Base-by-base conservation (phyloP, 2,329 filamentous ascomycete species). In the Uncinocarpus reesii region DNA sequence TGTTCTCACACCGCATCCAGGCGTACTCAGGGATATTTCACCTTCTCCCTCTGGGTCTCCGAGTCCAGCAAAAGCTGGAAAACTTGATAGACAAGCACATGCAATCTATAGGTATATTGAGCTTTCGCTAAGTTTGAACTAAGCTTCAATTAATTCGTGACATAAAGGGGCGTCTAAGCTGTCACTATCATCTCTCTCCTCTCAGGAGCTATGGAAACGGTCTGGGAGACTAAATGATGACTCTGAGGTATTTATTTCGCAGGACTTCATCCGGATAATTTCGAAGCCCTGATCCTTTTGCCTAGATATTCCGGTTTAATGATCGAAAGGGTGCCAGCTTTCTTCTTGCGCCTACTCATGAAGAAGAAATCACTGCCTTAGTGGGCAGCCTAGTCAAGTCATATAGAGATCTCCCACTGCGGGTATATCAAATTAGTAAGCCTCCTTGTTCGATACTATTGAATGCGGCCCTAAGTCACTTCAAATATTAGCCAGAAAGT, bases 11-110 rank as follows among this genome's bases (percentile, higher is more conserved):
- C 20, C 28, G 38, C 10, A 49, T 16, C 1, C 56, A 88, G 80
- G 82, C 87, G 16, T 84, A 95, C 62, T 80, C 89, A 6, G 92
- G 92, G 23, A 80, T 96, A 29, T 98, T 95, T 58, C 92, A 98
- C 60, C 75, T 95, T 61, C 74, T 98, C 1, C 92, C 92, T 0
- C 69, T 98, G 0, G 92, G 92, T 0, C 74, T 87, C 24, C 78
- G 87, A 23, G 86, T 96, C 0, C 88, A 95, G 59, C 78, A 87
- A 44, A 98, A 96, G 65, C 71, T 96, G 24, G 88, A 95, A 61
- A 69, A 70, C 8, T 69, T 96, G 8, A 83, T 98, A 56, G 89
- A 95, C 62, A 86, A 84, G 61, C 81, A 95, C 62, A 98, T 98
- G 92, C 72, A 73, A 45, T 76, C 75, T 28, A 67, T 92, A 56